Conservation (phyloP, 208 protist species). For the Porcisia deanei region DNA sequence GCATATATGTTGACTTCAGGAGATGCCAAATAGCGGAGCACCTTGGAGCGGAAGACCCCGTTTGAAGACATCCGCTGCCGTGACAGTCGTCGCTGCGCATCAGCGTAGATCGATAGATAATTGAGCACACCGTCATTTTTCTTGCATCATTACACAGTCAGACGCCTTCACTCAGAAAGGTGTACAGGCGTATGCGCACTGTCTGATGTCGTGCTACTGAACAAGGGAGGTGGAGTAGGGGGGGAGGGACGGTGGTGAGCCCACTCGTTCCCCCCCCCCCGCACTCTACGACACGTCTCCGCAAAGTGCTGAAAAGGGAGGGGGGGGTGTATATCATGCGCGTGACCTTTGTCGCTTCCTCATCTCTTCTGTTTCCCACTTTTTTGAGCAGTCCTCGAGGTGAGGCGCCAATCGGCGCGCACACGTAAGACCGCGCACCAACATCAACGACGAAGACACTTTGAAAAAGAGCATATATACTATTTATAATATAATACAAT, state of each 20-base stretch:
- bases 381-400: neutral
- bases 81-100: neutral
- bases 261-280: too few relatives aligned
- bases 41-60: too few relatives aligned
- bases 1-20: neutral
- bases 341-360: neutral
- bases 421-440: too few relatives aligned
- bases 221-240: neutral
- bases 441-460: too few relatives aligned
- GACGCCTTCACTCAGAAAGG: neutral
- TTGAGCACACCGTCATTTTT: too few relatives aligned
- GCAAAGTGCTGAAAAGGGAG: neutral
- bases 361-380: neutral
- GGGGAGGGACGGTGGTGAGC: neutral
- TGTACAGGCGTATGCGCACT: neutral
- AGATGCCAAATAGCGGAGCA: neutral
- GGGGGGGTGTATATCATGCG: neutral
- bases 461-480: too few relatives aligned
- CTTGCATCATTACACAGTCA: neutral
- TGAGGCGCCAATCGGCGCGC: neutral
- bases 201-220: neutral
- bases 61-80: neutral
- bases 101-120: neutral
- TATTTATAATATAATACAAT: too few relatives aligned
- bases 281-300: neutral